phyloP scores from a whole-genome alignment of 83 land plant species.

The Diphasiastrum complanatum region DNA sequence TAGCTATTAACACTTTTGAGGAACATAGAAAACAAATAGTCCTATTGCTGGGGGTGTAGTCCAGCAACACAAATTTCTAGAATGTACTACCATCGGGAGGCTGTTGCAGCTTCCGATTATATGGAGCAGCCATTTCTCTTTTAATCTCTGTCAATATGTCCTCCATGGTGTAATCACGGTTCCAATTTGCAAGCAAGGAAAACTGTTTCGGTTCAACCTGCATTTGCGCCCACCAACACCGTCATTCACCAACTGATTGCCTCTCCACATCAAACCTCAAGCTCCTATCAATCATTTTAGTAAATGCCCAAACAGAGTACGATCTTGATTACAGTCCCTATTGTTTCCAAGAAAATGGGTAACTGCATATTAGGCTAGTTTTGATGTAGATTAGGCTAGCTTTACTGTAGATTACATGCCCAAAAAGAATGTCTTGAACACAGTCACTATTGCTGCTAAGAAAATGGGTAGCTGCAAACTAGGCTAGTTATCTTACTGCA shows the following conservation, averaged over 20 bases:
- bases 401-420: too few species aligned
- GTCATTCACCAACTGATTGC: not conserved
- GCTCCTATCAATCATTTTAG: not conserved
- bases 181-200: conserved; percentile 39
- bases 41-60: too few species aligned
- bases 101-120: conserved; percentile 43
- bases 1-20: too few species aligned
- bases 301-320: not conserved
- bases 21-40: too few species aligned
- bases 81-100: conserved; percentile 43
- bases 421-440: too few species aligned
- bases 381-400: too few species aligned
- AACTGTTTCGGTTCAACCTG: conserved; percentile 46
- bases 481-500: too few species aligned
- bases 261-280: not conserved
- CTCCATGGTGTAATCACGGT: conserved; percentile 45
- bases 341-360: too few species aligned
- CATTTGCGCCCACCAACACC: not conserved
- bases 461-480: not conserved
- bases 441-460: not conserved
- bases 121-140: conserved; percentile 39
- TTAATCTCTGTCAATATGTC: conserved; percentile 39
- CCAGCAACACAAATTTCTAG: too few species aligned
- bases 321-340: too few species aligned
- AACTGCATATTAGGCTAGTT: too few species aligned